Evolutionary conservation across 2,329 filamentous ascomycete genomes (phyloP), one percentile per base, ranked within the genome.

Genomic region (Fusarium oligoseptatum): DNA sequence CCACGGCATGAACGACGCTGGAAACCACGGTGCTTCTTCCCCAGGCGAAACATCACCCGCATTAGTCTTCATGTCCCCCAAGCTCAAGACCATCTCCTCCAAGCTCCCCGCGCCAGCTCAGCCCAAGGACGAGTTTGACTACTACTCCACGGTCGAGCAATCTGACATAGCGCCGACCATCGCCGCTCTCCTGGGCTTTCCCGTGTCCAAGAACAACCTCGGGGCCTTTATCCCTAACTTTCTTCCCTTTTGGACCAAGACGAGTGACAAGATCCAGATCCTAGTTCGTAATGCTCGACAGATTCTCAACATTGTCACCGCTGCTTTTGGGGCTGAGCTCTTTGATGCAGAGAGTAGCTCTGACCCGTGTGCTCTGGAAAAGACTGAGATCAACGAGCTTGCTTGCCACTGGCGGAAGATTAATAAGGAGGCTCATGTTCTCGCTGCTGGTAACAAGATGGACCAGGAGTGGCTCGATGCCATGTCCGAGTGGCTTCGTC

Each of bases 1-100:
- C 78, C 97, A 99, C 81, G 97, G 97, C n/a, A 99, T 99, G 97
- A 99, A 98, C 77, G 96, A 98, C 77, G 97, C 94, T 22, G 97
- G 97, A 3, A 98, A 98, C 76, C 97, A 99, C 81, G 97, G 97
- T 34, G 97, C 96, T 43, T 98, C 96, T 11, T 95, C 95, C 0
- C 90, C 95, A 2, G 96, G 97, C 50, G 97, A 99, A 85, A 98
- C 97, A 2, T 98, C 96, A 1, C 93, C 97, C 0, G 97, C 97
- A 17, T 85, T 99, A 11, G 89, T 98, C 22, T 98, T 99, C 81
- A 90, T 97, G 73, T 97, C 95, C 3, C 95, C 96, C 0, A 97
- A 95, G 79, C 87, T 98, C 50, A 90, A 89, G 78, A 80, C 84
- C 1, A 84, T 95, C 8, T 86, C 87, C 4, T 74, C 81, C 2